Evolutionary conservation across 2,329 filamentous ascomycete genomes (phyloP), one percentile per base, ranked within the genome.

Genomic region (Raffaelea albimanens): DNA sequence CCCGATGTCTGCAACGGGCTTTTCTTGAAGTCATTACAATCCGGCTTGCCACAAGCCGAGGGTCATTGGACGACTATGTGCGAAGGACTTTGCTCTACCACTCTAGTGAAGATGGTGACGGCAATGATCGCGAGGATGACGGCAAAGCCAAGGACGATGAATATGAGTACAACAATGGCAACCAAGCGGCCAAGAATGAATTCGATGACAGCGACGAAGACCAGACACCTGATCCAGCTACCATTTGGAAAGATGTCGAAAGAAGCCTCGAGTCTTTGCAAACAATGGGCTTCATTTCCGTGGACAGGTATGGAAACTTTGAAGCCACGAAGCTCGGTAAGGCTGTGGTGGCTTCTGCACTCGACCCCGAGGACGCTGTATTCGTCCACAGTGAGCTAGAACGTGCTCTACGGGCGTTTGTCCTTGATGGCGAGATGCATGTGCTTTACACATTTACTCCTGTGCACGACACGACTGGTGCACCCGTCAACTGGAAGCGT

Each of bases 361-460:
- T 90, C 33, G 78, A 84, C 44, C 85, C 84, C 0, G 82, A 87
- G 50, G 85, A 89, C 55, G 85, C 85, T 0, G 63, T 86, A 1
- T 89, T 88, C 55, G 73, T 89, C 18, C 70, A 88, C 55, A 70
- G 77, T 41, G 85, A 90, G 61, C 69, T 89, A 43, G 72, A 72
- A 49, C 75, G 75, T 54, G 82, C 85, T 0, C 69, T 89, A 3
- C 70, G 75, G 51, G 82, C 82, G 1, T 89, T 90, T 57, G 85
- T 88, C 13, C 82, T 90, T 76, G 84, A 89, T 57, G 82, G 83
- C 4, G 85, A 90, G 52, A 82, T 90, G 80, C 85, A 89, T 57
- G 75, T 87, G 13, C 73, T 88, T 42, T 90, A 89, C 59, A 80
- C 79, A 34, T 88, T 89, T 53, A 88, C 85, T 0, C 85, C 85